These are phyloP conservation scores for Aspergillus sp. DNA, from an alignment of 2,329 filamentous ascomycete species.

Conservation along the genomic window DNA sequence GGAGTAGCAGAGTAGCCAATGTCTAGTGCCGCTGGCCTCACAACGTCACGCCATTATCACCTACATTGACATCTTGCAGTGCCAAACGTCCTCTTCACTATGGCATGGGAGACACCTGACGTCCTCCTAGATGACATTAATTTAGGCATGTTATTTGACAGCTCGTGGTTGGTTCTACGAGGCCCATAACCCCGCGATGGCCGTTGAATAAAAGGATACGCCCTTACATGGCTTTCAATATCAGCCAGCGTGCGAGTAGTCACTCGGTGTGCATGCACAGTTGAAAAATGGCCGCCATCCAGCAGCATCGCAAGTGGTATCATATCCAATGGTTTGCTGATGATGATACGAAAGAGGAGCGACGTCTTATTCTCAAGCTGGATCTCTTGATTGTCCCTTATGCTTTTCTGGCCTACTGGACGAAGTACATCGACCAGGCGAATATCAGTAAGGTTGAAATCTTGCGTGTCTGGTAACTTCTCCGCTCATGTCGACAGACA, in stretches of 20 bases:
- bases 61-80: constrained; percentile 4
- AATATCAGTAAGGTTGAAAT: constrained; percentile 41
- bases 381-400: constrained; percentile 51
- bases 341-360: constrained; percentile 44
- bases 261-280: no score
- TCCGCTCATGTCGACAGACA: constrained; percentile 30
- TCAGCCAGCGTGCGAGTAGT: no score
- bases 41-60: constrained; percentile 3
- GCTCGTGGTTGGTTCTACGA: no score
- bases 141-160: no score
- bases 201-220: no score
- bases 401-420: constrained; percentile 49
- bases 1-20: neutral
- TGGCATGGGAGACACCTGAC: no score
- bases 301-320: constrained; percentile 17
- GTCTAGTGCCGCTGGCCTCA: neutral
- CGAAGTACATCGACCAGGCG: constrained; percentile 49
- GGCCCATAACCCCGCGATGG: no score
- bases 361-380: constrained; percentile 47
- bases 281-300: constrained; percentile 5
- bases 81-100: no score
- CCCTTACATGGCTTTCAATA: no score
- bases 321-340: constrained; percentile 41
- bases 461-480: neutral
- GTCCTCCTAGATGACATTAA: no score